A percentile compares a stretch with the other conserved stretches of the same genome.
Conservation (phyloP, 495 filamentous ascomycete genomes). For the Lasiosphaeris hirsuta region DNA sequence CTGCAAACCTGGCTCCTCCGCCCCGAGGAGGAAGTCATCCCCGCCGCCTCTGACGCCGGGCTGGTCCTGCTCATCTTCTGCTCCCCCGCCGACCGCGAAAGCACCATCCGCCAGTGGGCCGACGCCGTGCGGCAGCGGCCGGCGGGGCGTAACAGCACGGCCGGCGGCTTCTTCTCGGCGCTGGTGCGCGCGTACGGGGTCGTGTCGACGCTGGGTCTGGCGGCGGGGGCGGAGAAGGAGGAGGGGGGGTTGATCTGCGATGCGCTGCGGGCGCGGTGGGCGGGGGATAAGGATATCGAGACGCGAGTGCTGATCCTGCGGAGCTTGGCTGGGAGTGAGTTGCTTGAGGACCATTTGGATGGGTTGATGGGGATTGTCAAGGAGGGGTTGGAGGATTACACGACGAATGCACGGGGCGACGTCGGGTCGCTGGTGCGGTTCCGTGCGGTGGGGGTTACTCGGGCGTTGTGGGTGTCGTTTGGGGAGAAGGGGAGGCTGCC, state of each 20-base stretch:
- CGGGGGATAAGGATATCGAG: slow-evolving; percentile 47
- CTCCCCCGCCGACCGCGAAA: slow-evolving; percentile 22
- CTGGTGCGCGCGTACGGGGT: slow-evolving; percentile 37
- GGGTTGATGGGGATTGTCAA: slow-evolving; percentile 40
- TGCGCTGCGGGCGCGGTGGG: slow-evolving; percentile 41
- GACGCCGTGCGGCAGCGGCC: slow-evolving; percentile 30
- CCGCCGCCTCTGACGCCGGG: slow-evolving; percentile 40
- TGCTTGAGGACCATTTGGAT: slow-evolving; percentile 31
- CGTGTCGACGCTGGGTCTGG: slow-evolving; percentile 14
- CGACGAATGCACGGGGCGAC: slow-evolving; percentile 80
- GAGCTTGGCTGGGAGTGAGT: slow-evolving; percentile 49
- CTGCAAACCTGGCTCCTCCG: slow-evolving; percentile 40
- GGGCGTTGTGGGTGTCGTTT: slow-evolving; percentile 37
- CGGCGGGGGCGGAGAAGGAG: slow-evolving; percentile 18
- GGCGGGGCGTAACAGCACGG: slow-evolving; percentile 26
- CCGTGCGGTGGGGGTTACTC: slow-evolving; percentile 67
- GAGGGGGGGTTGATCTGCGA: slow-evolving; percentile 20
- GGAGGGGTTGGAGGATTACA: slow-evolving; percentile 78
- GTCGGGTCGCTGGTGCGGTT: slow-evolving; percentile 79
- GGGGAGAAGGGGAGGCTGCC: slow-evolving; percentile 12
- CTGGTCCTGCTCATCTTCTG: slow-evolving; percentile 39
- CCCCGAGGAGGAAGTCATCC: slow-evolving; percentile 41
- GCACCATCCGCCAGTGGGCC: slow-evolving; percentile 39
- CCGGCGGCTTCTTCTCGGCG: slow-evolving; percentile 43
- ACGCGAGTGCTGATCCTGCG: slow-evolving; percentile 58